These are phyloP conservation scores for Aspergillus pseudonomiae DNA, from an alignment of 2,329 filamentous ascomycete species.

Conservation along the genomic window DNA sequence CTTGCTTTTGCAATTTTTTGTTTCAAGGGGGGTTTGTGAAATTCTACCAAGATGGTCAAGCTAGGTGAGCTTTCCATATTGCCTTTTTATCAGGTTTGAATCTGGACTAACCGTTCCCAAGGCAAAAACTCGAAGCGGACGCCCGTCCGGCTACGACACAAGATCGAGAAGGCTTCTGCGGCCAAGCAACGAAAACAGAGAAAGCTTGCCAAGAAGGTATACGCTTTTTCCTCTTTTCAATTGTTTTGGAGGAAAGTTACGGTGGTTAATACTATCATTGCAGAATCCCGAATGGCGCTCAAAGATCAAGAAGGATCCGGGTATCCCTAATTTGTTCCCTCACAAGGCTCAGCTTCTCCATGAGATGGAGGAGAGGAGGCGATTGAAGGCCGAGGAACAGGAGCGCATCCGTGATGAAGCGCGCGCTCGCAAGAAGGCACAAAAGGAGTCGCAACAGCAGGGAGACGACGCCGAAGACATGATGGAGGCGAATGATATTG, in stretches of 20 bases:
- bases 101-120: slow-evolving; percentile 40
- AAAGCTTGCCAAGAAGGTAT: slow-evolving; percentile 82
- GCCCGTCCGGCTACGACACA: slow-evolving; percentile 86
- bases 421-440: slow-evolving; percentile 44
- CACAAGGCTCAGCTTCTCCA: slow-evolving; percentile 95
- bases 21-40: slow-evolving; percentile 9
- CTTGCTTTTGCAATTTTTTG: slow-evolving; percentile 17
- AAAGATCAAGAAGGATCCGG: slow-evolving; percentile 94
- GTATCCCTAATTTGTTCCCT: slow-evolving; percentile 95
- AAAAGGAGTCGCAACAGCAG: slow-evolving; percentile 32
- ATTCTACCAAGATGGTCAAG: slow-evolving; percentile 43
- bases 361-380: slow-evolving; percentile 88
- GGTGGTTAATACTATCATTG: slow-evolving; percentile 16
- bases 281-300: slow-evolving; percentile 94
- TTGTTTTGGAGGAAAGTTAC: neutral
- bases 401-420: slow-evolving; percentile 71
- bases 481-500: slow-evolving; percentile 43
- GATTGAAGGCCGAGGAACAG: slow-evolving; percentile 78
- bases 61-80: slow-evolving; percentile 31
- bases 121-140: slow-evolving; percentile 94
- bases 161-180: slow-evolving; percentile 89
- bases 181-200: slow-evolving; percentile 89
- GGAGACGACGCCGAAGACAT: slow-evolving; percentile 50
- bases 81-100: neutral
- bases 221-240: neutral